Conservation (phyloP, 169 alveolate species). For the Miamiensis avidus region DNA sequence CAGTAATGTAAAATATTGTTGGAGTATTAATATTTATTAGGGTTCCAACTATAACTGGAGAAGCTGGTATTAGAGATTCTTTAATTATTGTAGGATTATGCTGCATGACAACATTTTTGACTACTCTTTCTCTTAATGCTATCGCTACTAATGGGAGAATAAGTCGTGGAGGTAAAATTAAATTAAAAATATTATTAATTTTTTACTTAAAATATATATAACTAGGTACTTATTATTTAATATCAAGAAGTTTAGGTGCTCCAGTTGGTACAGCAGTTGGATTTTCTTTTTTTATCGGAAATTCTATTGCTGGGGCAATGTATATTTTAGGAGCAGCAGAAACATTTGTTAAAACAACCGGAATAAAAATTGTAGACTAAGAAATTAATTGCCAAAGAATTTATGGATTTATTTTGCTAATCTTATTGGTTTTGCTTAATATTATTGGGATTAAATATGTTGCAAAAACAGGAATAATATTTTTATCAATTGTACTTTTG, state of each 20-base stretch:
- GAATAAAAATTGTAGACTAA: conserved; percentile 33
- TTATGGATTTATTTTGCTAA: conserved; percentile 52
- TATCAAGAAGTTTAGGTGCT: conserved; percentile 81
- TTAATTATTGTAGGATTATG: conserved; percentile 40
- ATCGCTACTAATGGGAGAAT: conserved; percentile 80
- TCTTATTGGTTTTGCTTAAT: conserved; percentile 36
- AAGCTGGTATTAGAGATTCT: conserved; percentile 67
- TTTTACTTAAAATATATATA: too few relatives aligned
- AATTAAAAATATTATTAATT: too few relatives aligned
- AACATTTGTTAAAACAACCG: conserved; percentile 55
- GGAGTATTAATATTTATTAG: conserved; percentile 74
- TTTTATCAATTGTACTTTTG: not conserved
- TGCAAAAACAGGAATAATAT: conserved; percentile 50
- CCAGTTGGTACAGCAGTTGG: conserved; percentile 80
- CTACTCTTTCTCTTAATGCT: conserved; percentile 71
- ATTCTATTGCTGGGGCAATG: conserved; percentile 71
- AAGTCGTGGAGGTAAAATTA: conserved; percentile 67
- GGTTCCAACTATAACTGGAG: conserved; percentile 63
- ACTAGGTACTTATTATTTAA: conserved; percentile 52
- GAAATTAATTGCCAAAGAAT: conserved; percentile 50
- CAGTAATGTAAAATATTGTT: conserved; percentile 67
- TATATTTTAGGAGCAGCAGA: conserved; percentile 78
- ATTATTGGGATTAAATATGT: conserved; percentile 60
- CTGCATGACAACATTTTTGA: conserved; percentile 55
- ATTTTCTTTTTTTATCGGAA: conserved; percentile 66